Base-by-base conservation (phyloP, 2,329 filamentous ascomycete genomes). In the Phialophora tarda region DNA sequence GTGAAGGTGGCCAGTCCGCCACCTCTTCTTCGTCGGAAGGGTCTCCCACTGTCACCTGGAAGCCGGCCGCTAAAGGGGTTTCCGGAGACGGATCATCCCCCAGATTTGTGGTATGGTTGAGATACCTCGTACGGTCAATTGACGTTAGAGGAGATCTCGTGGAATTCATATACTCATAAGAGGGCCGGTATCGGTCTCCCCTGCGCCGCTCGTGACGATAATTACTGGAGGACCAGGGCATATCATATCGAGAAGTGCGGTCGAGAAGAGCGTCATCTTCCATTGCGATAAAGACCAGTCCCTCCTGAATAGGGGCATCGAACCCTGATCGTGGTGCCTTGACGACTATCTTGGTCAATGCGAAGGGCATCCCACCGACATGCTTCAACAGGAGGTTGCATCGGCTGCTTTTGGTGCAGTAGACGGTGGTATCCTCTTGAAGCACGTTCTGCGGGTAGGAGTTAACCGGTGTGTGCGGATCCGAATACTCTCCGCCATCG, bases 241-340 rank as follows among this genome's bases (percentile, higher is more conserved):
- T 89, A 71, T 91, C 87, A 75, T 94, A 94, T 67, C 88, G 85
- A 6, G 90, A 85, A 11, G 92, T 95, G 65, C 89, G 85, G 23
- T 83, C 85, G 51, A 95, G 79, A 1, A 95, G 81, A 67, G 95
- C 89, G 71, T 96, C 88, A 44, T 89, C 86, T 48, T 88, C 86
- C 93, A 97, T 97, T 54, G 91, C 87, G 30, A 98, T 85, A 75
- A 97, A 97, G 0, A 98, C 86, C 85, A 97, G 89, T 53, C 95
- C 94, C 83, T 96, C 91, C 78, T 94, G 89, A 61, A 97, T 89
- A 62, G 93, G 93, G 72, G 92, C 89, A 67, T 92, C 93, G 77
- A 93, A 97, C 61, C 91, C 91, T 51, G 85, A 80, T 69, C 88
- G 87, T 0, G 94, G 94, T 10, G 91, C 92, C 76, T 92, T 93